Evolutionary conservation across 2,329 filamentous ascomycete species (phyloP).

Genomic region (Aspergillus bombycis): DNA sequence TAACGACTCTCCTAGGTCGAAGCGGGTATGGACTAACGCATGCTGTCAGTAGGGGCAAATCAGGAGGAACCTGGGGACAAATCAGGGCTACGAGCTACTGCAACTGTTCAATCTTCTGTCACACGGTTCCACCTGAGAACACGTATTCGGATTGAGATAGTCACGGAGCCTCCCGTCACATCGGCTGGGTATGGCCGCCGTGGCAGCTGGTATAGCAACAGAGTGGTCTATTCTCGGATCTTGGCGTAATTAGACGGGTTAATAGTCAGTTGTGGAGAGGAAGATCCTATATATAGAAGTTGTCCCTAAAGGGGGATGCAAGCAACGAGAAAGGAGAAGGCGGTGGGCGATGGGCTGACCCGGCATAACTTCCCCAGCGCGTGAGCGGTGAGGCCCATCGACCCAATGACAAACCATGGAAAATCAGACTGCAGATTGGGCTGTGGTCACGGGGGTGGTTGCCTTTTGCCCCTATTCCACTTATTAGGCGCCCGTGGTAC

Average conservation of each 20-base stretch:
- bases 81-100: not conserved
- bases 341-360: not conserved
- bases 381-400: not conserved
- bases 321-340: not conserved
- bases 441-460: not conserved
- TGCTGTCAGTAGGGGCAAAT: not conserved
- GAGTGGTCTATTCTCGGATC: not conserved
- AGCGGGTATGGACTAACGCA: not conserved
- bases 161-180: not conserved
- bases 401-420: not conserved
- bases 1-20: not conserved
- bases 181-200: not conserved
- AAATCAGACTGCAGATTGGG: not conserved
- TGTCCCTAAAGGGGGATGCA: not conserved
- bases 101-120: not conserved
- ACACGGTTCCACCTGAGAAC: not conserved
- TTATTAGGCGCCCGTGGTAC: not conserved
- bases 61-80: not conserved
- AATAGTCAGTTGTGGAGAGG: not conserved
- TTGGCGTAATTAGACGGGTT: not conserved
- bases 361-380: not conserved
- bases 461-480: not conserved
- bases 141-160: not conserved
- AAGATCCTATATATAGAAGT: slow-evolving; percentile 1
- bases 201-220: not conserved